Percentiles rank a stretch among this genome's conserved stretches.
These are phyloP conservation scores for Chytriomyces confervae DNA, from an alignment of 192 early-diverging fungal species.

Conservation along the genomic window DNA sequence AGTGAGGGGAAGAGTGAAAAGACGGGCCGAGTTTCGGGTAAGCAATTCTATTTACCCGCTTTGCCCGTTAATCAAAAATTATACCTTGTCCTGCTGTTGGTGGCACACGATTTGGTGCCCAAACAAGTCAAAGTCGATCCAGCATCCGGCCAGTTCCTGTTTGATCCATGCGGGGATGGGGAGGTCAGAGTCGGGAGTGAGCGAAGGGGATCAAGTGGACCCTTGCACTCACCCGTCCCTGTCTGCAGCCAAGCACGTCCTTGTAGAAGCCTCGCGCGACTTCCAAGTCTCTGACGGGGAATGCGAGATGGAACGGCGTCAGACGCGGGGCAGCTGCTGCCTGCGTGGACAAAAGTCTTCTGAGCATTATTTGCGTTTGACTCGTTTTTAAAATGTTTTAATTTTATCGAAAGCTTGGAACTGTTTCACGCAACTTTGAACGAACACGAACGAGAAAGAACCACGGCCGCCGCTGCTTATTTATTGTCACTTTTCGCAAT, in stretches of 20 bases:
- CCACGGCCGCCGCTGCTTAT: no score
- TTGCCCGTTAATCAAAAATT: no score
- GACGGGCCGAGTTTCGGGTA: no score
- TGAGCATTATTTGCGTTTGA: background rate
- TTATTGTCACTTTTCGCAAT: background rate
- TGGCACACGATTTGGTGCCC: conserved; percentile 47
- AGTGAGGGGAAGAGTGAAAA: no score
- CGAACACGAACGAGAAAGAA: no score
- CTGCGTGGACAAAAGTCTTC: background rate
- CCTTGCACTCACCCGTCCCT: conserved; percentile 28
- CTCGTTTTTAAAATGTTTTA: no score
- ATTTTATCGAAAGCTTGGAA: no score
- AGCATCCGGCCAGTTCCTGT: conserved; percentile 27
- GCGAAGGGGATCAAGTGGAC: background rate
- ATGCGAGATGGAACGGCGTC: conserved; percentile 46
- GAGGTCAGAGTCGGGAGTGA: background rate
- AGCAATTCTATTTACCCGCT: no score
- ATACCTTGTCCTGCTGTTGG: background rate
- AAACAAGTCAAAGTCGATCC: conserved; percentile 49
- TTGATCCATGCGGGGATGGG: no score
- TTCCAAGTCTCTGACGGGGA: conserved; percentile 40
- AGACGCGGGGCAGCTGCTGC: background rate
- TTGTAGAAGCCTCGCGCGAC: conserved; percentile 35
- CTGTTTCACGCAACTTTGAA: no score
- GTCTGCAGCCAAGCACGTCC: conserved; percentile 38